Conservation (phyloP, 2,329 filamentous ascomycete genomes). For the Eutypella sp. region DNA sequence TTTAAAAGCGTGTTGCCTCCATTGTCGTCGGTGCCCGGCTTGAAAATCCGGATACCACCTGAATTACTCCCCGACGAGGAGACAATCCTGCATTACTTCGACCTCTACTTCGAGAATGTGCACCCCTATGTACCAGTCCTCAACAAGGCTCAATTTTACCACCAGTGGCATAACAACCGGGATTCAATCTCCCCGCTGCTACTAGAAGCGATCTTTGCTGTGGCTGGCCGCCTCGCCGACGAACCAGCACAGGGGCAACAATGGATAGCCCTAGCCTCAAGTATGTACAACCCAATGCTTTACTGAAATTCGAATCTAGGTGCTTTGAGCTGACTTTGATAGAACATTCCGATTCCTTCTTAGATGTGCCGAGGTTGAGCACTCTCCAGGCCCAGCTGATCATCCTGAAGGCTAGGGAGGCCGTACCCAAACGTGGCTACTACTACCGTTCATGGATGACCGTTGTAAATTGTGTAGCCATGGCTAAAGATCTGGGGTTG, state of each 20-base stretch:
- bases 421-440: slow-evolving; percentile 88
- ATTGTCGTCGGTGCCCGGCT: slow-evolving; percentile 62
- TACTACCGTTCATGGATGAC: slow-evolving; percentile 98
- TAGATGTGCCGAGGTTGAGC: slow-evolving; percentile 84
- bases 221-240: slow-evolving; percentile 76
- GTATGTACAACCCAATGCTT: slow-evolving; percentile 39
- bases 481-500: slow-evolving; percentile 86
- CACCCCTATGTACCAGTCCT: slow-evolving; percentile 91
- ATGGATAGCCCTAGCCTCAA: slow-evolving; percentile 86
- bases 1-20: slow-evolving; percentile 66
- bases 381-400: slow-evolving; percentile 88
- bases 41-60: slow-evolving; percentile 80
- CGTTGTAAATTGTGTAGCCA: slow-evolving; percentile 83
- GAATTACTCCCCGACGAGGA: slow-evolving; percentile 90
- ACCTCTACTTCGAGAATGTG: slow-evolving; percentile 84
- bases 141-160: slow-evolving; percentile 75
- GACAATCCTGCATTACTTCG: slow-evolving; percentile 76
- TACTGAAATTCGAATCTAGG: not conserved
- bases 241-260: slow-evolving; percentile 81
- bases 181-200: slow-evolving; percentile 84
- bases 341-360: slow-evolving; percentile 91
- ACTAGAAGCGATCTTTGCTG: slow-evolving; percentile 86
- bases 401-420: slow-evolving; percentile 84
- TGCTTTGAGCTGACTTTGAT: slow-evolving; percentile 20
- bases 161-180: slow-evolving; percentile 81